These are phyloP conservation scores for Kurtzmaniella fragi DNA, from an alignment of 805 yeast species.

Conservation along the genomic window DNA sequence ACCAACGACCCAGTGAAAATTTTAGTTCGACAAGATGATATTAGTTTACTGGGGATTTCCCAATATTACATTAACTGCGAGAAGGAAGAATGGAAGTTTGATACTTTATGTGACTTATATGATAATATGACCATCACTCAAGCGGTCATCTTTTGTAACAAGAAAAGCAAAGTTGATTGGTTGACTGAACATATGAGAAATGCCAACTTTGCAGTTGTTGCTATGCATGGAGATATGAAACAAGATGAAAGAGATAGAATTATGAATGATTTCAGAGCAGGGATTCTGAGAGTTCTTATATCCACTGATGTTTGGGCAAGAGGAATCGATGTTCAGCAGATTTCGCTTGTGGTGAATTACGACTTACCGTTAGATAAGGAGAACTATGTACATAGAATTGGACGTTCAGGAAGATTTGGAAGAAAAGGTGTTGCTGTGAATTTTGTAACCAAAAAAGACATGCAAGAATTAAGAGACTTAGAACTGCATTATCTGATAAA, in stretches of 20 bases:
- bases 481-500: conserved; percentile 71
- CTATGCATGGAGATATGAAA: conserved; percentile 97
- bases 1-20: conserved; percentile 92
- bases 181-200: conserved; percentile 73
- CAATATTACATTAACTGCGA: conserved; percentile 90
- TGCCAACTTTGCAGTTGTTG: conserved; percentile 84
- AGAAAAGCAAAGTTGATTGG: conserved; percentile 92
- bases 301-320: conserved; percentile 98
- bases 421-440: conserved; percentile 98
- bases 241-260: conserved; percentile 92
- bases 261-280: conserved; percentile 94
- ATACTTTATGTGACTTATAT: conserved; percentile 88
- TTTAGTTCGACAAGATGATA: conserved; percentile 89
- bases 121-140: conserved; percentile 94
- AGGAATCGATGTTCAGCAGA: conserved; percentile 98
- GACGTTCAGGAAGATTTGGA: conserved; percentile 98
- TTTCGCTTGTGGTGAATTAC: conserved; percentile 90
- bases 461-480: conserved; percentile 64
- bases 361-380: conserved; percentile 91
- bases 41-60: conserved; percentile 89
- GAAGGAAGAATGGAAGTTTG: conserved; percentile 91
- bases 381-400: conserved; percentile 95
- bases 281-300: conserved; percentile 87
- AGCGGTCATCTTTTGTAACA: conserved; percentile 97
- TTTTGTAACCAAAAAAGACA: conserved; percentile 80